Conservation (phyloP, 1,284 basidiomycete genomes). For the Fomitopsis betulina region DNA sequence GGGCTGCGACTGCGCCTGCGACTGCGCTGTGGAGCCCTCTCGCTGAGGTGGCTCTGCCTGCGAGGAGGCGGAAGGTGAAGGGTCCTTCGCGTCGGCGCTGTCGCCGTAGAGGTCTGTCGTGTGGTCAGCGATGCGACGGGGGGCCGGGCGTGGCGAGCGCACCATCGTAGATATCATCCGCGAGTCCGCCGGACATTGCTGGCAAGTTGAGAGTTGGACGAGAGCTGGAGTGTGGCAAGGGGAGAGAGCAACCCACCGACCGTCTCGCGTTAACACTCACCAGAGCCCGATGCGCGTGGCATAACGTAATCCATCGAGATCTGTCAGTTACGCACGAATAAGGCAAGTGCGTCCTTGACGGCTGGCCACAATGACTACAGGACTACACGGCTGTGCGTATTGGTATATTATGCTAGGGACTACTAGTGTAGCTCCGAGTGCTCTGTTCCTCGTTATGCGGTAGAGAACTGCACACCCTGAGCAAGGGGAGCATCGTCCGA, state of each 20-base stretch:
- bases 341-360: not conserved
- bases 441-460: not conserved
- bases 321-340: no score
- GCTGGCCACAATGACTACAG: no score
- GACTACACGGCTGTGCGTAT: no score
- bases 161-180: constrained; percentile 24
- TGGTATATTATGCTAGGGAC: no score
- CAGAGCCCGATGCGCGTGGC: not conserved
- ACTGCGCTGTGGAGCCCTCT: constrained; percentile 5
- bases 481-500: constrained; percentile 85
- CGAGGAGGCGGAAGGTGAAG: constrained; percentile 5
- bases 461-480: constrained; percentile 83
- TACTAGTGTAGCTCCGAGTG: no score
- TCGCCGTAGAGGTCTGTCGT: constrained; percentile 21
- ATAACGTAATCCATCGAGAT: not conserved
- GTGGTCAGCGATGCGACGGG: not conserved
- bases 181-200: constrained; percentile 18
- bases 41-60: constrained; percentile 7
- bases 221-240: no score
- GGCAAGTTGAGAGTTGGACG: not conserved
- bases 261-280: not conserved
- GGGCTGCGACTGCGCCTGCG: not conserved
- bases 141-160: not conserved
- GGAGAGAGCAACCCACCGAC: no score
- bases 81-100: constrained; percentile 16